Conservation (phyloP, 805 yeast species). For the Starmera quercuum region DNA sequence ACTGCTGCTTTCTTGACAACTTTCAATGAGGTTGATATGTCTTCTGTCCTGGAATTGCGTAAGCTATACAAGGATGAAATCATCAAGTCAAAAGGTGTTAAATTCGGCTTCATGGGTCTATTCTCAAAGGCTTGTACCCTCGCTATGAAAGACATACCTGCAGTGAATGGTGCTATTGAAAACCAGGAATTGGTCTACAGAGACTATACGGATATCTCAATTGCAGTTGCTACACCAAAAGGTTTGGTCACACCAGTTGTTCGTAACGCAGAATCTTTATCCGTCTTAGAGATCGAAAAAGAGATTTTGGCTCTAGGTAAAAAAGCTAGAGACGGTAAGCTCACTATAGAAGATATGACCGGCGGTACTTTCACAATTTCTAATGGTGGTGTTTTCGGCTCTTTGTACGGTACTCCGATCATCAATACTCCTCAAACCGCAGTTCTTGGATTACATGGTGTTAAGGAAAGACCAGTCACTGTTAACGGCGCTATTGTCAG, state of each 20-base stretch:
- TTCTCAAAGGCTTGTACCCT: conserved; percentile 89
- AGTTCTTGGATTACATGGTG: conserved; percentile 94
- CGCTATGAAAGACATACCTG: conserved; percentile 92
- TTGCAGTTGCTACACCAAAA: conserved; percentile 99
- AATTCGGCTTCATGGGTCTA: conserved; percentile 98
- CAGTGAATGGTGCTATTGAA: conserved; percentile 93
- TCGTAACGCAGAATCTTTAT: conserved; percentile 89
- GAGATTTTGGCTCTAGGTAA: conserved; percentile 76
- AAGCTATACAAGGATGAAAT: conserved; percentile 95
- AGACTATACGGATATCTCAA: conserved; percentile 91
- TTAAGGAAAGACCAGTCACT: conserved; percentile 95
- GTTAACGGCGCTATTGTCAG: conserved; percentile 93
- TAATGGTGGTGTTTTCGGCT: conserved; percentile 98
- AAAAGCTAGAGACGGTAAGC: conserved; percentile 95
- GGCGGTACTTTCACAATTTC: conserved; percentile 99
- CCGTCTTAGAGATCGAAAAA: conserved; percentile 82
- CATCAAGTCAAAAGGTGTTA: conserved; percentile 86
- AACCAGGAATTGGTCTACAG: conserved; percentile 91
- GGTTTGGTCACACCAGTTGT: conserved; percentile 97
- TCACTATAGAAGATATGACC: conserved; percentile 96
- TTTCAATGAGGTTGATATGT: conserved; percentile 97
- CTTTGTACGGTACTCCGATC: conserved; percentile 96
- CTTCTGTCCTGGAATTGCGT: conserved; percentile 86
- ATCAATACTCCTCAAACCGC: conserved; percentile 98
- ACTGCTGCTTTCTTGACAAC: conserved; percentile 98